phyloP scores from a whole-genome alignment of 202 grass and related monocot genomes.

The Setaria viridis region DNA sequence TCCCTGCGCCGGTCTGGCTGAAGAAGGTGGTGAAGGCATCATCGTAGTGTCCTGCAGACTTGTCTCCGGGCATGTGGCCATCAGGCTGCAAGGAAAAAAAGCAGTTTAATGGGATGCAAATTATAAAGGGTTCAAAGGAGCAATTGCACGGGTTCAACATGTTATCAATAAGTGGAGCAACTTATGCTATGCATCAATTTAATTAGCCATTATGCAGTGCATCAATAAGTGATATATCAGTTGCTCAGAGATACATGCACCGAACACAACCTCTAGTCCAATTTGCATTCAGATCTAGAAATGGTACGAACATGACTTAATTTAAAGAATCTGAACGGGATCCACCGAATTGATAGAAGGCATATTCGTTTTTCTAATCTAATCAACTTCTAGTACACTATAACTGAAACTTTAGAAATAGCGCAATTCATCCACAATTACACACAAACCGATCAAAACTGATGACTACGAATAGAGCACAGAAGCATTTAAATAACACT shows the following conservation, averaged over 20 bases:
- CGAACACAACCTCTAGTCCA: background rate
- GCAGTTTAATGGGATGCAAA: background rate
- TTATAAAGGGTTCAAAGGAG: background rate
- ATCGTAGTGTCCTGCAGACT: constrained; percentile 64
- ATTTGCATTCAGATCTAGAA: background rate
- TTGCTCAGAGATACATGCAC: background rate
- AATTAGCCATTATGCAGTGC: background rate
- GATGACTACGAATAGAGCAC: background rate
- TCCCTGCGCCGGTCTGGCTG: constrained; percentile 81
- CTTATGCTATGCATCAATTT: background rate
- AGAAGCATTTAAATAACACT: background rate
- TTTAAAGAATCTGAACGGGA: background rate
- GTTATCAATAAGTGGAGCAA: background rate
- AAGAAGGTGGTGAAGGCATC: constrained; percentile 92
- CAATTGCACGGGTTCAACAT: background rate
- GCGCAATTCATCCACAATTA: background rate
- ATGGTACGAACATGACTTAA: background rate
- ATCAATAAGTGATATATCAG: background rate
- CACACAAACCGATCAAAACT: background rate
- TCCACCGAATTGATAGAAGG: background rate
- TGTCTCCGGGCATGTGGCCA: constrained; percentile 80
- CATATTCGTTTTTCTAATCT: background rate
- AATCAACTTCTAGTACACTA: background rate
- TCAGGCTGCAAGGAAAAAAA: constrained; percentile 58
- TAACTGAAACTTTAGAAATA: background rate